These are phyloP conservation scores for Dactylis glomerata DNA, from an alignment of 176 grass and related monocot genomes.

Conservation along the genomic window DNA sequence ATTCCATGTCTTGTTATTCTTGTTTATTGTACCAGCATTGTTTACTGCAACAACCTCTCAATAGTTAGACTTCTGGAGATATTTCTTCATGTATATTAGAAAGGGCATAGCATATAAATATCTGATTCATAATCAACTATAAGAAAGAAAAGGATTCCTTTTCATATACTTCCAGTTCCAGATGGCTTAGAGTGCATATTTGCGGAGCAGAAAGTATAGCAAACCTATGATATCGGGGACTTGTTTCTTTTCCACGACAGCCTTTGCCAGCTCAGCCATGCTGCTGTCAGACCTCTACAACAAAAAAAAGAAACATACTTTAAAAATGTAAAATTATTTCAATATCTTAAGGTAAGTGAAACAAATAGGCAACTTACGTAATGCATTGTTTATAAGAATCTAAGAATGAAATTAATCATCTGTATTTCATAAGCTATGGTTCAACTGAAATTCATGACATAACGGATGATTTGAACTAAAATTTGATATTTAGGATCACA, in stretches of 20 bases:
- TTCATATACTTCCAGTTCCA: not conserved
- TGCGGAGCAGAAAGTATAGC: conserved; percentile 16
- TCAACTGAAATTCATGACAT: not conserved
- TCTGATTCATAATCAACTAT: too few species aligned
- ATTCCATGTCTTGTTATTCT: conserved; percentile 91
- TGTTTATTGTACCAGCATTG: conserved; percentile 94
- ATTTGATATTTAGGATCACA: not conserved
- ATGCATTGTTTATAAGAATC: not conserved
- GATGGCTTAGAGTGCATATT: not conserved
- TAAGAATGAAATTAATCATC: not conserved
- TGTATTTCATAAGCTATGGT: not conserved
- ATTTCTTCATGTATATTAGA: not conserved
- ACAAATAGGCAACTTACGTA: not conserved
- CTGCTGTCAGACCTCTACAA: conserved; percentile 84
- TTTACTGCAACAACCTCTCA: conserved; percentile 57
- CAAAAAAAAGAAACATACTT: conserved; percentile 9
- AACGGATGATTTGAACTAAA: not conserved
- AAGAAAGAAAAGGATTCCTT: not conserved
- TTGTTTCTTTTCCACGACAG: conserved; percentile 56
- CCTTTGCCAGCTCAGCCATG: conserved; percentile 74
- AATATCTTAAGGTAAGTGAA: not conserved
- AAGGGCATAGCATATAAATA: too few species aligned
- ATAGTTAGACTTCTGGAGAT: conserved; percentile 29
- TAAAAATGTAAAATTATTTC: not conserved
- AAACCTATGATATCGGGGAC: conserved; percentile 91